Evolutionary conservation across 192 early-diverging fungal species (phyloP).

Genomic region (Coemansia sp.): DNA sequence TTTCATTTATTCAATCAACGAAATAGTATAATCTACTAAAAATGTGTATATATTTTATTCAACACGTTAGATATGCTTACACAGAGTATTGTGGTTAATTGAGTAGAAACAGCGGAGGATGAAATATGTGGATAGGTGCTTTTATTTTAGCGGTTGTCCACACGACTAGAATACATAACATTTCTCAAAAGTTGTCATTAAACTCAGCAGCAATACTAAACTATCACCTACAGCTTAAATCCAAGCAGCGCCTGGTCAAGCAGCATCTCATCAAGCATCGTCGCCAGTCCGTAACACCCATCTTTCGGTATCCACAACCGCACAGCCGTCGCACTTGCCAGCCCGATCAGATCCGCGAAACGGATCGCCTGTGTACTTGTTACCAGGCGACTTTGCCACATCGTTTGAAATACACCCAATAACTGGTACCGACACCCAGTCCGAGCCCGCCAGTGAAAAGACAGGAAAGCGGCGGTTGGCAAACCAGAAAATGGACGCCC

Average conservation of each 20-base stretch:
- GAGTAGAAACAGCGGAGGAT: too few species aligned
- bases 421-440: background rate
- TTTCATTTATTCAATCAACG: too few species aligned
- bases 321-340: conserved; percentile 10
- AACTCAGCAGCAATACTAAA: background rate
- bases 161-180: background rate
- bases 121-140: too few species aligned
- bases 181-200: conserved; percentile 2
- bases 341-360: conserved; percentile 47
- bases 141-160: too few species aligned
- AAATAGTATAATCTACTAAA: too few species aligned
- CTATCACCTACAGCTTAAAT: background rate
- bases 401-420: conserved; percentile 43
- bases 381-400: conserved; percentile 41
- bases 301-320: background rate
- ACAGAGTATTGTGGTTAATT: too few species aligned
- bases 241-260: too few species aligned
- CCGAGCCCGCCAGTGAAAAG: background rate
- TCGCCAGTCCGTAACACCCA: conserved; percentile 7
- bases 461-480: conserved; percentile 31
- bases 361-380: conserved; percentile 51
- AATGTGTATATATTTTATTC: too few species aligned
- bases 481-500: conserved; percentile 46
- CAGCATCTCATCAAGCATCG: background rate
- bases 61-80: too few species aligned